These are phyloP conservation scores for Candida krabiensis DNA, from an alignment of 805 yeast species.

Conservation along the genomic window DNA sequence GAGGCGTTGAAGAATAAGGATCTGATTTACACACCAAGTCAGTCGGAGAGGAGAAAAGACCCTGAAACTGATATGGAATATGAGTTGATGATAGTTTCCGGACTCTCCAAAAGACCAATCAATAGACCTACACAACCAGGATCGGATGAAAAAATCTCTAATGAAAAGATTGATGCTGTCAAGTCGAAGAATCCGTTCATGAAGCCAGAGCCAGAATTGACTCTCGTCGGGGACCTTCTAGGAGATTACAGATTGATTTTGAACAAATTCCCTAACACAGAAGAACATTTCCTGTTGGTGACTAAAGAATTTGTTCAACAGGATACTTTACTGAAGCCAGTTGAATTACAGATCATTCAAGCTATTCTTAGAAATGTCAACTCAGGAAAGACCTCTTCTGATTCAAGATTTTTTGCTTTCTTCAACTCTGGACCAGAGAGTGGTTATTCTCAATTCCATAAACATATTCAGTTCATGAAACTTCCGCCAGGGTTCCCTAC, in stretches of 20 bases:
- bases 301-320: conserved; percentile 77
- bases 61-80: conserved; percentile 23
- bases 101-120: conserved; percentile 33
- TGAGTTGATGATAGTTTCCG: conserved; percentile 35
- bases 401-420: conserved; percentile 67
- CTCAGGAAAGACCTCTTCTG: conserved; percentile 35
- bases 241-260: conserved; percentile 62
- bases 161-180: conserved; percentile 31
- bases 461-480: conserved; percentile 83
- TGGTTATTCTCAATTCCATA: conserved; percentile 95
- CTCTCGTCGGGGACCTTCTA: conserved; percentile 54
- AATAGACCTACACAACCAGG: conserved; percentile 37
- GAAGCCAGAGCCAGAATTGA: conserved; percentile 73
- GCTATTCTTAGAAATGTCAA: conserved; percentile 53
- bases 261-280: conserved; percentile 84
- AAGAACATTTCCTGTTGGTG: conserved; percentile 75
- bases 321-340: conserved; percentile 64
- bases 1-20: conserved; percentile 25
- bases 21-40: conserved; percentile 23
- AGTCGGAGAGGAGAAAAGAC: conserved; percentile 25
- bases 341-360: conserved; percentile 64
- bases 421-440: conserved; percentile 85
- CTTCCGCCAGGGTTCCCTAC: conserved; percentile 61
- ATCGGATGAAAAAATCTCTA: conserved; percentile 35
- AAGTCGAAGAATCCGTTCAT: conserved; percentile 67